Conservation (phyloP, 176 grass and related monocot genomes). For the Avena insularis region DNA sequence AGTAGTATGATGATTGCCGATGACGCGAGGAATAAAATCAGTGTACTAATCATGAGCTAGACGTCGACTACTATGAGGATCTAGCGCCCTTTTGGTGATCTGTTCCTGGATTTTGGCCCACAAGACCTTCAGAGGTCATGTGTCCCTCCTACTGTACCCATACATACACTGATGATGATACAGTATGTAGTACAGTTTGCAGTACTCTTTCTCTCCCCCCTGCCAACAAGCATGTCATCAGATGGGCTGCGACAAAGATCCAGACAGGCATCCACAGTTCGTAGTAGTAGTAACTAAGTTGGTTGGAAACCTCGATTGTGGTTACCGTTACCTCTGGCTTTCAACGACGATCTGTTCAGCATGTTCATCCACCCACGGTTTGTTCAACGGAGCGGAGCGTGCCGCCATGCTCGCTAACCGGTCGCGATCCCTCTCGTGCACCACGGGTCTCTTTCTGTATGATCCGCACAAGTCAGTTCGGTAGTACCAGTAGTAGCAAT, state of each 20-base stretch:
- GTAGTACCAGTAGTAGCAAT: neutral
- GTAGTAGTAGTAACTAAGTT: no score
- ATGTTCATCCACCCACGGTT: neutral
- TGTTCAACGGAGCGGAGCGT: neutral
- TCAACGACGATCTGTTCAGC: neutral
- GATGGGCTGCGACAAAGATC: neutral
- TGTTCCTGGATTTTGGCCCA: neutral
- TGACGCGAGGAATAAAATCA: neutral
- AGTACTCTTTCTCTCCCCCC: neutral
- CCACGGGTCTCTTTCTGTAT: neutral
- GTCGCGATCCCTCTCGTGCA: neutral
- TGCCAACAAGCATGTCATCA: neutral
- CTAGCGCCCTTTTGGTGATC: neutral
- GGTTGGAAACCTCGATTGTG: no score
- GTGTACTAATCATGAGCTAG: slow-evolving; percentile 1
- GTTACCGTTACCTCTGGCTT: neutral
- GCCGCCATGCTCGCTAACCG: neutral
- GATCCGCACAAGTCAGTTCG: neutral
- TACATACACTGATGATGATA: neutral
- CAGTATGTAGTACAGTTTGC: neutral
- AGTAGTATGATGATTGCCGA: neutral
- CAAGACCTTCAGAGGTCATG: neutral
- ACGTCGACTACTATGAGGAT: neutral
- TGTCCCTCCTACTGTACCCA: neutral
- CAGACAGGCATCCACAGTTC: no score